Evolutionary conservation across 2,329 filamentous ascomycete genomes (phyloP), one percentile per base, ranked within the genome.

Genomic region (Pseudogymnoascus sp.): DNA sequence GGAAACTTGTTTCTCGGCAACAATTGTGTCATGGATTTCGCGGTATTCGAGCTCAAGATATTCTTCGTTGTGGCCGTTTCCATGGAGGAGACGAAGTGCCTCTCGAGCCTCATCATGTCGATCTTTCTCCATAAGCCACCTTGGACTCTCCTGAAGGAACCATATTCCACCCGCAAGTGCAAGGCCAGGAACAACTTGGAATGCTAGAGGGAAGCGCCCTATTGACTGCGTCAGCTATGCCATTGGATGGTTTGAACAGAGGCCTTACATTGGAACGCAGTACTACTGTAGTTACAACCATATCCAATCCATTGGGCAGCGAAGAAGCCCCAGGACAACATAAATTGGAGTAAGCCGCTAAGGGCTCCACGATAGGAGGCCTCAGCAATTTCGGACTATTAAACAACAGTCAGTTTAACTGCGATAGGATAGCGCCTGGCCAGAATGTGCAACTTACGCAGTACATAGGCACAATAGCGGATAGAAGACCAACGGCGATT

Each of bases 181-280:
- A 18, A 82, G 68, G 2, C 80, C 82, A 4, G 82, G 82, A 0
- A 80, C 72, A 11, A 84, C 76, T 66, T 86, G 83, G 2, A 86
- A 75, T 63, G 78, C 79, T n/a, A 85, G 75, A 0, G 83, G 83
- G 1, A 86, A 72, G 4, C 84, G 76, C 83, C 84, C 86, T 7
- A 82, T 79, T 2, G 80, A 18, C 14, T 9, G 23, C 23, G 5
- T 52, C 6, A 52, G 43, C 1, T 8, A 28, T 52, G 43, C 14
- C 43, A 16, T 76, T 67, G 81, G 72, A 14, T 21, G 21, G 2
- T 12, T 23, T 4, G 12, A 35, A 25, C 2, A n/a, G 31, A 35
- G 21, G 16, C 4, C 31, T 25, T 60, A 38, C 35, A 41, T 38
- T 38, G 21, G 14, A 41, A 60, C 55, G 55, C 37, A 23, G 55